Percentiles rank a stretch among this genome's conserved stretches.
phyloP scores from a whole-genome alignment of 768 basidiomycete genomes.

The Amanita molliuscula region DNA sequence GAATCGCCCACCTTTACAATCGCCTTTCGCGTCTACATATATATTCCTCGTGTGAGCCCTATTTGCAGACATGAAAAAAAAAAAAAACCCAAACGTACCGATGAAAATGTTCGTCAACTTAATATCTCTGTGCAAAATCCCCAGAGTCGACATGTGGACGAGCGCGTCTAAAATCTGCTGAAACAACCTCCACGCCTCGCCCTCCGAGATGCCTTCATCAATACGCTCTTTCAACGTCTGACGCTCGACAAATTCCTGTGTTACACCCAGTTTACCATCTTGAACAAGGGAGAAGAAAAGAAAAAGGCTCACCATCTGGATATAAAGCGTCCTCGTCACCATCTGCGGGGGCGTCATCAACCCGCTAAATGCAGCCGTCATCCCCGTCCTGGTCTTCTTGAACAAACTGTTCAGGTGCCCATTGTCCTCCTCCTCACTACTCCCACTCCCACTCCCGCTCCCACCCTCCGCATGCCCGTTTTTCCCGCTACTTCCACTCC shows the following conservation, averaged over 20 bases:
- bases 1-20: conserved; percentile 50
- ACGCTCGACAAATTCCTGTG: conserved; percentile 88
- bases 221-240: conserved; percentile 87
- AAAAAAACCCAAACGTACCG: conserved; percentile 33
- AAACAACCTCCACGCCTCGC: conserved; percentile 85
- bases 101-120: conserved; percentile 94
- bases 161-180: conserved; percentile 86
- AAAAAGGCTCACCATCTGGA: conserved; percentile 68
- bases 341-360: conserved; percentile 19
- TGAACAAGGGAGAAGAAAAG: not conserved
- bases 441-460: not conserved
- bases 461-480: not conserved
- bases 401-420: conserved; percentile 25
- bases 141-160: conserved; percentile 78
- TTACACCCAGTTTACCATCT: not conserved
- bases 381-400: conserved; percentile 12
- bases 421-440: conserved; percentile 12
- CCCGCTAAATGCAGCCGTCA: conserved; percentile 4
- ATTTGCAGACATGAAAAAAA: not conserved
- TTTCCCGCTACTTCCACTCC: conserved; percentile 2
- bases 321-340: conserved; percentile 65
- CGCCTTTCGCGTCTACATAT: conserved; percentile 60
- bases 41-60: not conserved
- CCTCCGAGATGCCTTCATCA: conserved; percentile 71
- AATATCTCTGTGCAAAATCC: conserved; percentile 86